Evolutionary conservation across 495 filamentous ascomycete genomes (phyloP).

Genomic region (Penicillium riverlandense): DNA sequence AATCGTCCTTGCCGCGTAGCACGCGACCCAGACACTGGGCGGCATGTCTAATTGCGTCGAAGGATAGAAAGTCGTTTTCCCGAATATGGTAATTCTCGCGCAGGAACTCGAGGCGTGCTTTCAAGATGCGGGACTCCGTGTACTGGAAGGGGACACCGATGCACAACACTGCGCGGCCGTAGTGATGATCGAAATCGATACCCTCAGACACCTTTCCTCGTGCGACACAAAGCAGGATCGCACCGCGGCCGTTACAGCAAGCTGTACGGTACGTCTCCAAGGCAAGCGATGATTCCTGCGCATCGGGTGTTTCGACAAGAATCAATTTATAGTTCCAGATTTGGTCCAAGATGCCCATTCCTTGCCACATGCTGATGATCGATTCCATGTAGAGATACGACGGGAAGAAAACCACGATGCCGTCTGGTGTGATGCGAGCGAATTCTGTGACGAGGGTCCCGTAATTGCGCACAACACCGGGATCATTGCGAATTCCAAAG

Average conservation of each 20-base stretch:
- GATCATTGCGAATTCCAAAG: constrained; percentile 93
- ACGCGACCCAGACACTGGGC: constrained; percentile 96
- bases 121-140: constrained; percentile 94
- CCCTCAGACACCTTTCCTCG: constrained; percentile 96
- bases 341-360: constrained; percentile 93
- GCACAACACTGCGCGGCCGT: constrained; percentile 91
- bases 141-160: constrained; percentile 99
- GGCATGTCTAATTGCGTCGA: constrained; percentile 98
- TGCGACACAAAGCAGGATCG: constrained; percentile 87
- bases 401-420: constrained; percentile 97
- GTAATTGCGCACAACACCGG: constrained; percentile 90
- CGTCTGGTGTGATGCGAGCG: constrained; percentile 88
- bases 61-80: constrained; percentile 96
- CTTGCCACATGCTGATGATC: constrained; percentile 98
- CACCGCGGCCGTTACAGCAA: constrained; percentile 92
- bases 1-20: constrained; percentile 93
- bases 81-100: constrained; percentile 95
- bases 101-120: constrained; percentile 91
- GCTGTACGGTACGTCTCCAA: constrained; percentile 96
- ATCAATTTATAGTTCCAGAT: constrained; percentile 99
- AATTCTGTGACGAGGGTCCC: constrained; percentile 90
- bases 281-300: constrained; percentile 91
- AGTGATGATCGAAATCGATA: constrained; percentile 99
- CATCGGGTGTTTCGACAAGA: constrained; percentile 94
- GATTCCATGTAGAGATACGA: constrained; percentile 99